Evolutionary conservation across 352 stramenopile species (phyloP).

Genomic region (Halophytophthora batemanensis): DNA sequence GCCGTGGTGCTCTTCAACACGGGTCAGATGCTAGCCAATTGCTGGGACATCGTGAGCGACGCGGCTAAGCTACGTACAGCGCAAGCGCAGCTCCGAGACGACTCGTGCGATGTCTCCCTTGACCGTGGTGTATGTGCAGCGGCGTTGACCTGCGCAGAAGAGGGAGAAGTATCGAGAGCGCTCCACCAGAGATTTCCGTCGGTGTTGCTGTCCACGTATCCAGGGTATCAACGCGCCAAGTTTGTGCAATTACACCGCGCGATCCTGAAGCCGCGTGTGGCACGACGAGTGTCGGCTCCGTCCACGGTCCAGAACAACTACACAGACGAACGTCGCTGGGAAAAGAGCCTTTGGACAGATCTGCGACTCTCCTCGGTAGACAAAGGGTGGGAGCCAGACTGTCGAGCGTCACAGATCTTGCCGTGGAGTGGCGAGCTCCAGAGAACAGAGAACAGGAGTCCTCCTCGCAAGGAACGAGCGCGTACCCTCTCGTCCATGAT

Average conservation of each 20-base stretch:
- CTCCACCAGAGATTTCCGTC: slow-evolving; percentile 18
- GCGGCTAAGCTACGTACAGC: slow-evolving; percentile 3
- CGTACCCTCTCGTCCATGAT: background rate
- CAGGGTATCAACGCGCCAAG: slow-evolving; percentile 10
- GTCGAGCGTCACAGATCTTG: slow-evolving; percentile 8
- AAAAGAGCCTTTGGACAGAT: background rate
- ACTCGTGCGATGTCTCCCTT: background rate
- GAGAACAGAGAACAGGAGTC: background rate
- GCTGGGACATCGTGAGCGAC: slow-evolving; percentile 13
- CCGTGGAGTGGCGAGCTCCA: slow-evolving; percentile 1
- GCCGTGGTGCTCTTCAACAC: slow-evolving; percentile 26
- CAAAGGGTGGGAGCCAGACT: too few relatives aligned
- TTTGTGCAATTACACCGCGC: slow-evolving; percentile 19
- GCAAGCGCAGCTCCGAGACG: slow-evolving; percentile 1
- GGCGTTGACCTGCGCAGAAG: slow-evolving; percentile 7
- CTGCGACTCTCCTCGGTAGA: too few relatives aligned
- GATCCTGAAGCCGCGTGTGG: slow-evolving; percentile 6
- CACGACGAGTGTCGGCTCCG: slow-evolving; percentile 5
- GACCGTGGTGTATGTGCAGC: slow-evolving; percentile 1
- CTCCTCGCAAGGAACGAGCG: too few relatives aligned
- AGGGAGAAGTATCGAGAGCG: slow-evolving; percentile 15
- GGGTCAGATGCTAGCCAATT: slow-evolving; percentile 31
- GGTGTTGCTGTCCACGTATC: slow-evolving; percentile 26
- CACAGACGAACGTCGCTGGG: slow-evolving; percentile 1
- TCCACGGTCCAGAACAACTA: slow-evolving; percentile 8